Conservation (phyloP, 2,329 filamentous ascomycete species). For the Alternaria brassicicola region DNA sequence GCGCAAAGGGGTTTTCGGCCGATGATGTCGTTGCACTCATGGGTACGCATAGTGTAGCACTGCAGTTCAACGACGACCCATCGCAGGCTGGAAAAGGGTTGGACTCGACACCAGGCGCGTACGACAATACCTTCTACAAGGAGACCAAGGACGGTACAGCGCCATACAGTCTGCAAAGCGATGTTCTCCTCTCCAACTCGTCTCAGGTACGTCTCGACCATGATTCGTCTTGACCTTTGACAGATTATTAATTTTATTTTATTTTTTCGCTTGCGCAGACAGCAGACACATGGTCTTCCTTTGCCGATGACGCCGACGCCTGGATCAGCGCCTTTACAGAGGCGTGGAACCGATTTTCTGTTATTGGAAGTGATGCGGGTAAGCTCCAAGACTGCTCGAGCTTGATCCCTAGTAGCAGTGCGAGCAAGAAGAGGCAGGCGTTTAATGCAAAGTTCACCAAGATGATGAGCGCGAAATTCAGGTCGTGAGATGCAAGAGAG, state of each 20-base stretch:
- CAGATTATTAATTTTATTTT: background rate
- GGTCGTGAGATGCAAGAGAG: background rate
- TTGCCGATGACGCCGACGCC: conserved; percentile 16
- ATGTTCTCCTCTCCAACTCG: conserved; percentile 28
- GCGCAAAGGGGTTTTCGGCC: conserved; percentile 34
- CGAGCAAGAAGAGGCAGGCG: background rate
- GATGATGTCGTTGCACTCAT: conserved; percentile 44
- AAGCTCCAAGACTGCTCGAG: conserved; percentile 32
- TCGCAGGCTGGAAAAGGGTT: conserved; percentile 29
- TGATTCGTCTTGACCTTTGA: background rate
- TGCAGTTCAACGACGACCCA: conserved; percentile 35
- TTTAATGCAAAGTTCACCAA: background rate
- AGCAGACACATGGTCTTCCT: conserved; percentile 20
- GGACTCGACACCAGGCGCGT: conserved; percentile 37
- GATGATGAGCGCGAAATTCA: conserved; percentile 7
- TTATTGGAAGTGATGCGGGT: conserved; percentile 29
- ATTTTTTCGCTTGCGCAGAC: conserved; percentile 27
- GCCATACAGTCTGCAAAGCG: conserved; percentile 33
- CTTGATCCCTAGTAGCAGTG: conserved; percentile 14
- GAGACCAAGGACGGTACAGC: conserved; percentile 36
- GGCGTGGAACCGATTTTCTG: conserved; percentile 30
- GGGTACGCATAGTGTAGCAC: conserved; percentile 39
- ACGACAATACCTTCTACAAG: conserved; percentile 38
- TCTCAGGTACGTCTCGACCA: conserved; percentile 12
- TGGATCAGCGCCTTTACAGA: conserved; percentile 30